These are phyloP conservation scores for Sisymbrium altissimum DNA, from an alignment of 345 rosid species.

Conservation along the genomic window DNA sequence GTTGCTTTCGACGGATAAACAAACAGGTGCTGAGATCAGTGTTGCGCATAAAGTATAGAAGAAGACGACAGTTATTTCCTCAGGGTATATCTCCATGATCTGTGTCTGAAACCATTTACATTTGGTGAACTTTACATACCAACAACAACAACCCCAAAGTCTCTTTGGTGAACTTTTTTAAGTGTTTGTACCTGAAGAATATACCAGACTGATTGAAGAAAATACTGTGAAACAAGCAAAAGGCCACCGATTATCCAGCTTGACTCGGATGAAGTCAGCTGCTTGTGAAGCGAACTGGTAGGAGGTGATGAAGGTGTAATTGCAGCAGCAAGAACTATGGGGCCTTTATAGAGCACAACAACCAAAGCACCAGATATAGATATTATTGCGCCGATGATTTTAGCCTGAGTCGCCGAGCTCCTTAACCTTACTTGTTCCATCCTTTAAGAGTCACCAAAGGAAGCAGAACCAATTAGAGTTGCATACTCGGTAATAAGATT, in stretches of 20 bases:
- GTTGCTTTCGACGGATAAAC: slow-evolving; percentile 33
- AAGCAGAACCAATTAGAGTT: not conserved
- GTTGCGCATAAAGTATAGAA: slow-evolving; percentile 22
- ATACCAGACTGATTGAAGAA: slow-evolving; percentile 8
- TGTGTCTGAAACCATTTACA: slow-evolving; percentile 28
- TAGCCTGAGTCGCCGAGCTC: slow-evolving; percentile 14
- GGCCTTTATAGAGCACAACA: slow-evolving; percentile 25
- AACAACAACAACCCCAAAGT: not conserved
- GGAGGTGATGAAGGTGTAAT: not conserved
- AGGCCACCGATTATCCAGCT: slow-evolving; percentile 17
- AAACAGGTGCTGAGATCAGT: slow-evolving; percentile 30
- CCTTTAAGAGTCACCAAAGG: not conserved
- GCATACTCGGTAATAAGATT: not conserved
- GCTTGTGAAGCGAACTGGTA: not conserved
- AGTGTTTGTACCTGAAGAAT: slow-evolving; percentile 17
- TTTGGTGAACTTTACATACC: not conserved
- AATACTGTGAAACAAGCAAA: slow-evolving; percentile 4
- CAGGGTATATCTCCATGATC: slow-evolving; percentile 38
- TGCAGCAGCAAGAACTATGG: not conserved
- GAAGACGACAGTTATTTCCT: slow-evolving; percentile 24
- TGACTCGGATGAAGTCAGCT: not conserved
- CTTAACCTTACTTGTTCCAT: slow-evolving; percentile 5
- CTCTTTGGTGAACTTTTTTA: not conserved
- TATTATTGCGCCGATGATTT: slow-evolving; percentile 3
- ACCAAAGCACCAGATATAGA: slow-evolving; percentile 23